Conservation (phyloP, 2,329 filamentous ascomycete genomes). For the Pezicula radicicola region DNA sequence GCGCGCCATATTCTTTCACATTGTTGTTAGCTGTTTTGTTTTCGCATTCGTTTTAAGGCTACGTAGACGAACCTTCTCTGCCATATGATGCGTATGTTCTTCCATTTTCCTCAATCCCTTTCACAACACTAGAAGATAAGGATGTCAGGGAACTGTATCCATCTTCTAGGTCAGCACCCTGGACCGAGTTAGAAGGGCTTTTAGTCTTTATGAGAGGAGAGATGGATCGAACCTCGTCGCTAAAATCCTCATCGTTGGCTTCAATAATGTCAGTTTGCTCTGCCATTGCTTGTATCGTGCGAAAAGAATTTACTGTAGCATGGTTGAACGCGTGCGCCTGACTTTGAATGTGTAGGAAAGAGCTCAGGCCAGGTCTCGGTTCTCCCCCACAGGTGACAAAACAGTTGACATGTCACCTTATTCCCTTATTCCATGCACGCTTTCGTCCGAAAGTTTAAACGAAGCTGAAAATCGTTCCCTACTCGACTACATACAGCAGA, state of each 20-base stretch:
- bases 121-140: constrained; percentile 1
- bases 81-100: constrained; percentile 11
- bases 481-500: no score
- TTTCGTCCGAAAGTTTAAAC: no score
- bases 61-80: constrained; percentile 8
- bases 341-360: no score
- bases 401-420: no score
- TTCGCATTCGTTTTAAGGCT: background rate
- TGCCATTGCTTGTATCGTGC: background rate
- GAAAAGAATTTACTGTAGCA: no score
- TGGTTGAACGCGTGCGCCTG: no score
- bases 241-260: background rate
- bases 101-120: constrained; percentile 7
- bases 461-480: no score
- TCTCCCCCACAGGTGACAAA: no score
- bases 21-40: background rate
- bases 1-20: constrained; percentile 11
- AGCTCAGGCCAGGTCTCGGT: no score
- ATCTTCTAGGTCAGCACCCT: background rate
- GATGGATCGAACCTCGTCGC: background rate
- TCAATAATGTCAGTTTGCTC: background rate
- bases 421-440: no score
- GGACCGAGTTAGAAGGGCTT: background rate
- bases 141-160: background rate
- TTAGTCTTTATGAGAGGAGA: background rate